These are phyloP conservation scores for Astrothelium subdiscretum DNA, from an alignment of 495 filamentous ascomycete species.

Conservation along the genomic window DNA sequence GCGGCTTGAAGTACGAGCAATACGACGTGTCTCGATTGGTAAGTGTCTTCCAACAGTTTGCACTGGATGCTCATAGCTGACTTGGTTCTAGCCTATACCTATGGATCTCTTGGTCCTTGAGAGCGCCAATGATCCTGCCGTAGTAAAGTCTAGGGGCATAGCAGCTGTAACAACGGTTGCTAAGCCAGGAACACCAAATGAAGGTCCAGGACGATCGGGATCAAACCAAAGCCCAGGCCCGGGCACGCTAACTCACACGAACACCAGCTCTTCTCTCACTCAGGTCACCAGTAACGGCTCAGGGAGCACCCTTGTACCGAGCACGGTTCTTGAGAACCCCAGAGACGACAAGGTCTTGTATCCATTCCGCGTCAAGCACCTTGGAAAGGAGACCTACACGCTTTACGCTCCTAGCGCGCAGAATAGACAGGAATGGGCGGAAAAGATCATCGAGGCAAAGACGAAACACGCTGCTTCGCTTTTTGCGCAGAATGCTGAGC, in stretches of 20 bases:
- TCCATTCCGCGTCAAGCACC: conserved; percentile 91
- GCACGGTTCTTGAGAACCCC: conserved; percentile 40
- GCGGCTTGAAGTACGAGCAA: conserved; percentile 61
- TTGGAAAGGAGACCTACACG: conserved; percentile 82
- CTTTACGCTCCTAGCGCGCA: conserved; percentile 67
- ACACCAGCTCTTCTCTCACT: conserved; percentile 45
- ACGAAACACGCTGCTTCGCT: conserved; percentile 80
- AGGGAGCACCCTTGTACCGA: conserved; percentile 36
- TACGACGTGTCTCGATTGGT: conserved; percentile 92
- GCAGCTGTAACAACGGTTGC: conserved; percentile 50
- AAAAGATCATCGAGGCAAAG: conserved; percentile 88
- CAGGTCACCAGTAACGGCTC: conserved; percentile 34
- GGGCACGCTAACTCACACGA: conserved; percentile 51
- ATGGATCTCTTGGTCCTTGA: conserved; percentile 93
- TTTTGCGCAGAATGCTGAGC: conserved; percentile 88
- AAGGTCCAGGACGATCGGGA: conserved; percentile 36
- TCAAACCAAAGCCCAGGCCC: conserved; percentile 40
- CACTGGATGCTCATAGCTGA: neutral
- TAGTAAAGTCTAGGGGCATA: conserved; percentile 76
- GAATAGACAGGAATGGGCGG: conserved; percentile 78
- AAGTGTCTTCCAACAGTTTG: conserved; percentile 21
- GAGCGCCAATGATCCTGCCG: conserved; percentile 79
- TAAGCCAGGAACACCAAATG: conserved; percentile 33
- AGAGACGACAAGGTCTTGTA: conserved; percentile 78
- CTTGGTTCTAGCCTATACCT: conserved; percentile 59